Base-by-base conservation (phyloP, 164 flowering plant species). In the Annona squamosa region DNA sequence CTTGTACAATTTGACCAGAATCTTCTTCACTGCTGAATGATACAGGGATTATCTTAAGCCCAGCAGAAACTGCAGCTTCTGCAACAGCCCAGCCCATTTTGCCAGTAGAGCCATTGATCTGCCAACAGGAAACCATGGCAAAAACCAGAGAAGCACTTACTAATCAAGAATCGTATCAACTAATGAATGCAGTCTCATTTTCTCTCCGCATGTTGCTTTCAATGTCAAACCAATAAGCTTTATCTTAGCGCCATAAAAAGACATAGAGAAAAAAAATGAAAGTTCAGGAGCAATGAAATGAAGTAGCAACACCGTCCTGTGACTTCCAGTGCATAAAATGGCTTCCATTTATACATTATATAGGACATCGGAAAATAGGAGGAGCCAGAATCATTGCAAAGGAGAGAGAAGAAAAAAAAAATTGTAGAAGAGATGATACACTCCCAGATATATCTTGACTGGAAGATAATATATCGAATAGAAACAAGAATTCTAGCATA, bases 41-140 rank as follows among this genome's bases (percentile, higher is more conserved):
- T 44, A 83, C 75, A 65, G 97, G 97, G 77, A 93, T 84, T 41
- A 91, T 64, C 48, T 84, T 73, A 63, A 90, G 88, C 42, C 99
- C 99, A 2, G 94, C 98, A 80, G 90, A 79, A 45, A 86, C 82
- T 52, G 94, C 94, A 26, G 99, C 97, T 76, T 90, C 90, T 65
- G 90, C 89, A 74, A 95, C 91, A 26, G 99, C 88, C 75, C 84
- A 85, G 37, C 99, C 99, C 99, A 95, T 93, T 80, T 93, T 91
- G 0, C 99, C 98, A 64, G 87, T 86, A 76, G 97, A 90, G 5
- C 92, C 85, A 82, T 95, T 95, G 52, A 95, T 91, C 99, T 94
- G 62, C 42, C 76, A 71, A 68, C 18, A 46, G 63, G 44, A 63
- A 68, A 59, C 5, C 17, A 65, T 41, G 42, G 44, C 26, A 65